These are phyloP conservation scores for Leccinum subgranulosum DNA, from an alignment of 768 basidiomycete species.

Conservation along the genomic window DNA sequence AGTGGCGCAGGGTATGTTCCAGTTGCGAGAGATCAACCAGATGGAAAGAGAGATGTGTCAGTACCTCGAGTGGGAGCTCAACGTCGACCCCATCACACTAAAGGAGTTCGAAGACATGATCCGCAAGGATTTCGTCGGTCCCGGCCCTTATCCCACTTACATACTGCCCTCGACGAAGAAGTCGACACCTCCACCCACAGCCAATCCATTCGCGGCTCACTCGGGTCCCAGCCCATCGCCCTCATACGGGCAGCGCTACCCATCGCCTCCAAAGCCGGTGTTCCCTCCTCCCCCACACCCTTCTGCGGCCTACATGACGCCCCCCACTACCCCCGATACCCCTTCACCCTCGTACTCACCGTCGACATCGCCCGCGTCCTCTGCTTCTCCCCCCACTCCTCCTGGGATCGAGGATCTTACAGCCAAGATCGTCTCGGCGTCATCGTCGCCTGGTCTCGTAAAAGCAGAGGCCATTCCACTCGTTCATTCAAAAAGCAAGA, in stretches of 20 bases:
- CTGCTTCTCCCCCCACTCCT: conserved; percentile 60
- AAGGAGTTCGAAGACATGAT: conserved; percentile 60
- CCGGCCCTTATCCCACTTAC: conserved; percentile 61
- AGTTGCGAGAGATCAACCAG: conserved; percentile 72
- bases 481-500: conserved; percentile 48
- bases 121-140: conserved; percentile 54
- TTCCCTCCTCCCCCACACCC: conserved; percentile 18
- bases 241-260: conserved; percentile 29
- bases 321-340: conserved; percentile 47
- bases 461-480: conserved; percentile 23
- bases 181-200: conserved; percentile 40
- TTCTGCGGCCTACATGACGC: conserved; percentile 20
- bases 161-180: conserved; percentile 60
- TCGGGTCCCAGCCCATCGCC: conserved; percentile 28
- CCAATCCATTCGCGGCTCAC: conserved; percentile 34
- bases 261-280: conserved; percentile 31
- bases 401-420: conserved; percentile 48
- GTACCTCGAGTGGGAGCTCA: conserved; percentile 91
- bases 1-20: conserved; percentile 86
- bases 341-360: conserved; percentile 51
- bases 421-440: conserved; percentile 45
- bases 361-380: conserved; percentile 57
- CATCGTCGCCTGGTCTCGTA: conserved; percentile 32
- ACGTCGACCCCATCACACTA: conserved; percentile 63
- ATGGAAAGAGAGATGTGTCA: conserved; percentile 80